Evolutionary conservation across 2,329 filamentous ascomycete species (phyloP), one percentile per base, ranked within the genome.

Genomic region (Aspergillus nomiae): DNA sequence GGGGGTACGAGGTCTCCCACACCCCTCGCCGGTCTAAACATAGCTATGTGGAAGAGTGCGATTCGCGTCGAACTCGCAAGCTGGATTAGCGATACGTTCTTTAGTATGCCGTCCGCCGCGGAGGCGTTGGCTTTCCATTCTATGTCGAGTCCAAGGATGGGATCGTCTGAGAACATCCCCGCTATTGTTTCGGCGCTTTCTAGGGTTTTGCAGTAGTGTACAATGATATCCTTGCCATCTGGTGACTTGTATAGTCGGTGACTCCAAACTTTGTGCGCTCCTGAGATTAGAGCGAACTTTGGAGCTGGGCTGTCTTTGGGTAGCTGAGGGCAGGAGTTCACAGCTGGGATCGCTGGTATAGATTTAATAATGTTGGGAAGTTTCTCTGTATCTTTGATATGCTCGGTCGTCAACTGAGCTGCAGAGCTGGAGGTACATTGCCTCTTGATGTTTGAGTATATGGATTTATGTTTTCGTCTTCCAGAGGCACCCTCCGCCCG

Each of bases 61-160:
- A 97, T 89, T 16, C 88, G 89, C 65, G 89, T 87, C 50, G 91
- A 86, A 63, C 88, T 91, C 1, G 94, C 92, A 26, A 97, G 76
- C 76, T 97, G 94, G 50, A 97, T 89, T 43, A 97, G 78, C 0
- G 91, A 94, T 8, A 96, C 86, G 64, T 93, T 92, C 58, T 85
- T 82, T 67, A 90, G 89, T 4, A 88, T 78, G 3, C 83, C 81
- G 2, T 83, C 74, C 9, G 67, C 70, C 24, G 74, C 81, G 7
- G 73, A 79, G 0, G 87, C 83, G 7, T 84, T 80, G 1, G 81
- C 67, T 58, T 87, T 83, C 94, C 94, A 97, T 79, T 97, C 94
- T 65, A 97, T 84, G 71, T 97, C 94, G 65, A 97, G 92, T 0
- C 94, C 94, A n/a, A 97, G 75, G 2, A 96, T 78, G 45, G 86